Evolutionary conservation across 805 yeast genomes (phyloP).

Genomic region (Myxozyma lipomycoides): DNA sequence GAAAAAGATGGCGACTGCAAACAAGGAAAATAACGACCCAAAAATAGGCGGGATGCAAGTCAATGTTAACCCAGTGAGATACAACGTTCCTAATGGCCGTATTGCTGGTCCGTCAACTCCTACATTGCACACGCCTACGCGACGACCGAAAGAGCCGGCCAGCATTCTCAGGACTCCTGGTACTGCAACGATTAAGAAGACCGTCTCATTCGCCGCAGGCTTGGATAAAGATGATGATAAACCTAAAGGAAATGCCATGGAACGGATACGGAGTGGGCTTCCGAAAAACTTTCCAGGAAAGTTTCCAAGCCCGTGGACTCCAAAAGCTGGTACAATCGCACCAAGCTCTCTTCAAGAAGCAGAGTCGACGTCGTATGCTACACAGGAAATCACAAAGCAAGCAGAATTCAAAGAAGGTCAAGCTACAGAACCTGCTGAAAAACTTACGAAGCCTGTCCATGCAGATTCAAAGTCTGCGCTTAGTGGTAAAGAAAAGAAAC

Average conservation of each 20-base stretch:
- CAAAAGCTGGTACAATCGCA: conserved; percentile 14
- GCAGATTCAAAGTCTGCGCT: neutral
- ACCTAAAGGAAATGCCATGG: neutral
- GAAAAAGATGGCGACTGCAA: conserved; percentile 1
- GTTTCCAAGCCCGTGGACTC: conserved; percentile 31
- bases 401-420: neutral
- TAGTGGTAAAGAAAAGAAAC: neutral
- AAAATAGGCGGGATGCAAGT: neutral
- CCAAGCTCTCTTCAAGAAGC: conserved; percentile 14
- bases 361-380: conserved; percentile 12
- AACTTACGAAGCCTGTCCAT: no score
- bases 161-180: conserved; percentile 28
- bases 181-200: conserved; percentile 14
- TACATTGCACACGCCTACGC: conserved; percentile 15
- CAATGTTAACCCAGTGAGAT: neutral
- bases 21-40: conserved; percentile 7
- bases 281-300: conserved; percentile 30
- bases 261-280: conserved; percentile 25
- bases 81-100: neutral
- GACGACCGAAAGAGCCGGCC: conserved; percentile 8
- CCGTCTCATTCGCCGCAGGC: conserved; percentile 17
- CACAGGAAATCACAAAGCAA: neutral
- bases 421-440: neutral
- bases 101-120: neutral
- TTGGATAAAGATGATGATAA: neutral